Evolutionary conservation across 257 asterid genomes (phyloP), one percentile per base, ranked within the genome.

Genomic region (Rhazya stricta): DNA sequence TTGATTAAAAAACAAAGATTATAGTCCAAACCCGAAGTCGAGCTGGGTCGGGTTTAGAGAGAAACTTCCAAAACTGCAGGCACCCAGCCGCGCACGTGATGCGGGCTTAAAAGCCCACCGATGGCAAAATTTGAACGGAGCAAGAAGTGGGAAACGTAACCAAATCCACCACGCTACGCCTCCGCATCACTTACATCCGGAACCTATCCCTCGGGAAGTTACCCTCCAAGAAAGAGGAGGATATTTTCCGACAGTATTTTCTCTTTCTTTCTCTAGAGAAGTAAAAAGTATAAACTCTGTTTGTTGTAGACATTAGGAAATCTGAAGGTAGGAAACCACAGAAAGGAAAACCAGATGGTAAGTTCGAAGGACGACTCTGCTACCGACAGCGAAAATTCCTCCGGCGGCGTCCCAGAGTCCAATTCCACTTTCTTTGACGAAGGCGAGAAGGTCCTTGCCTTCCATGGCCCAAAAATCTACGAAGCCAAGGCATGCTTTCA

Each of bases 391-490:
- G 93, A 88, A 30, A 87, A 83, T 76, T 89, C 97, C 36, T 82
- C 94, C 76, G 96, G 91, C 69, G 94, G 85, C 43, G 90, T 82
- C 43, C 90, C 91, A 72, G 91, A 84, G 11, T 71, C 86, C 36
- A 83, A 79, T 34, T 87, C 95, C 16, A 67, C 87, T 74, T 72
- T 85, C 12, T 92, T 88, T 85, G 80, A 90, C 27, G 96, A 84
- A 62, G 98, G 97, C 57, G 99, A 94, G 83, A 92, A 86, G 77
- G 97, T 94, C 81, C 94, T 94, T 7, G 99, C 96, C 25, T 94
- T 78, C 80, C 98, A 91, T 71, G 96, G 98, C 23, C 96, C 99
- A 75, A 91, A 89, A 79, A 88, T 91, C 83, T 92, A 88, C 80
- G 89, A 88, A 75, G 90, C 92, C 46, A 88, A 86, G 92, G 92